Evolutionary conservation across 1,284 basidiomycete genomes (phyloP).

Genomic region (Cryptococcus sp.): DNA sequence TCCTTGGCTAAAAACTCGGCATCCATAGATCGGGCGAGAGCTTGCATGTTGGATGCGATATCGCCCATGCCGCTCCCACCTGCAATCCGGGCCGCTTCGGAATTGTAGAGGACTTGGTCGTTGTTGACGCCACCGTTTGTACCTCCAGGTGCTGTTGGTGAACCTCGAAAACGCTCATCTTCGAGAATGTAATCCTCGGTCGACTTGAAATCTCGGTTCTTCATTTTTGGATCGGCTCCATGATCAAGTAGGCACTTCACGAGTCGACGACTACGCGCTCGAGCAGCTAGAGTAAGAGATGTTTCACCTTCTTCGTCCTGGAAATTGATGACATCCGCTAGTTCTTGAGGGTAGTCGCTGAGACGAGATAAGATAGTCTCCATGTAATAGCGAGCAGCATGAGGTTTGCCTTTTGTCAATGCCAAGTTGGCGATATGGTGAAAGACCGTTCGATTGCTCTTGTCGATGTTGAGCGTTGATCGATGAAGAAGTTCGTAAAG

Average conservation of each 20-base stretch:
- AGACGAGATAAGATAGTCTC: constrained; percentile 88
- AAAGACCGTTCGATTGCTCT: constrained; percentile 95
- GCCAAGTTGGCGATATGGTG: constrained; percentile 99
- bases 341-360: constrained; percentile 91
- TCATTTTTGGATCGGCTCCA: constrained; percentile 92
- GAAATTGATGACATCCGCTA: constrained; percentile 98
- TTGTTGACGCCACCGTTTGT: constrained; percentile 3
- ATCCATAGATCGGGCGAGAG: constrained; percentile 88
- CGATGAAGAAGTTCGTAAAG: constrained; percentile 94
- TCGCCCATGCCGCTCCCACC: constrained; percentile 80
- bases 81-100: constrained; percentile 79
- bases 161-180: constrained; percentile 93
- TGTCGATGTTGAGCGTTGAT: constrained; percentile 97
- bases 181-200: constrained; percentile 99
- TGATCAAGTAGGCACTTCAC: constrained; percentile 95
- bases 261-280: constrained; percentile 92
- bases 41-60: constrained; percentile 80
- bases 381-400: constrained; percentile 98
- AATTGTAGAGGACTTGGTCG: constrained; percentile 66
- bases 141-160: constrained; percentile 53
- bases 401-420: constrained; percentile 94
- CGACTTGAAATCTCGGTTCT: constrained; percentile 92
- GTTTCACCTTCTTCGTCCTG: constrained; percentile 99
- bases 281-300: constrained; percentile 91
- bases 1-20: constrained; percentile 88